These are phyloP conservation scores for Boletus huronensis DNA, from an alignment of 768 basidiomycete species.

Conservation along the genomic window DNA sequence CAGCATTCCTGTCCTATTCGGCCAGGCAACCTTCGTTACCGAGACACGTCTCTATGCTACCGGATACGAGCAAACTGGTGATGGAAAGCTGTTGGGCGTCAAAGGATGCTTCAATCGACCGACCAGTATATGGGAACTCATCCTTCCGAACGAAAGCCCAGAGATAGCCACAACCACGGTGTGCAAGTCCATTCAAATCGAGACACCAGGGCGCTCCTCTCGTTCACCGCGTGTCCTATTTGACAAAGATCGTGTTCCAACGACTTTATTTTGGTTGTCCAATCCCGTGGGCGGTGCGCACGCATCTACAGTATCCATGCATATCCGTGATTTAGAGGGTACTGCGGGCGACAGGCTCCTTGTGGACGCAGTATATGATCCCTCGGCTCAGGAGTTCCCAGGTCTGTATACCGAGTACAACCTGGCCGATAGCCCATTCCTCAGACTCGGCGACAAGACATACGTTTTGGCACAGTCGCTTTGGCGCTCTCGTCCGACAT, in stretches of 20 bases:
- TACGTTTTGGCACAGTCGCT: slow-evolving; percentile 24
- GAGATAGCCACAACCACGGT: slow-evolving; percentile 11
- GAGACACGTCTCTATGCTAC: slow-evolving; percentile 49
- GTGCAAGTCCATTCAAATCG: slow-evolving; percentile 33
- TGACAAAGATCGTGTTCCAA: slow-evolving; percentile 19
- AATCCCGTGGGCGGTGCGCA: slow-evolving; percentile 57
- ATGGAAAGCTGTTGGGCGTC: slow-evolving; percentile 57
- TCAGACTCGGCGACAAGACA: slow-evolving; percentile 22
- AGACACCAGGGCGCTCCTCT: slow-evolving; percentile 42
- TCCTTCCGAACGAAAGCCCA: slow-evolving; percentile 17
- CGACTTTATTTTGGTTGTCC: slow-evolving; percentile 50
- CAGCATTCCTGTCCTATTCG: slow-evolving; percentile 38
- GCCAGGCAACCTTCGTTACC: slow-evolving; percentile 52
- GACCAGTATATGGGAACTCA: slow-evolving; percentile 52
- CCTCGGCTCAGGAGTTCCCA: slow-evolving; percentile 46
- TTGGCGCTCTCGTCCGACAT: slow-evolving; percentile 52
- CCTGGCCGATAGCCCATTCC: slow-evolving; percentile 41
- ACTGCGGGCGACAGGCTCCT: slow-evolving; percentile 24
- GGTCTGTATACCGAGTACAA: slow-evolving; percentile 57
- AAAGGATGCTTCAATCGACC: slow-evolving; percentile 61
- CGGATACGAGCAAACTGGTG: slow-evolving; percentile 55
- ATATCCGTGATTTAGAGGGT: slow-evolving; percentile 38
- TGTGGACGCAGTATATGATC: slow-evolving; percentile 42
- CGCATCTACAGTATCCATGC: slow-evolving; percentile 49
- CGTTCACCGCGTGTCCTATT: slow-evolving; percentile 56